These are phyloP conservation scores for Tylopilus felleus DNA, from an alignment of 768 basidiomycete species.

Conservation along the genomic window DNA sequence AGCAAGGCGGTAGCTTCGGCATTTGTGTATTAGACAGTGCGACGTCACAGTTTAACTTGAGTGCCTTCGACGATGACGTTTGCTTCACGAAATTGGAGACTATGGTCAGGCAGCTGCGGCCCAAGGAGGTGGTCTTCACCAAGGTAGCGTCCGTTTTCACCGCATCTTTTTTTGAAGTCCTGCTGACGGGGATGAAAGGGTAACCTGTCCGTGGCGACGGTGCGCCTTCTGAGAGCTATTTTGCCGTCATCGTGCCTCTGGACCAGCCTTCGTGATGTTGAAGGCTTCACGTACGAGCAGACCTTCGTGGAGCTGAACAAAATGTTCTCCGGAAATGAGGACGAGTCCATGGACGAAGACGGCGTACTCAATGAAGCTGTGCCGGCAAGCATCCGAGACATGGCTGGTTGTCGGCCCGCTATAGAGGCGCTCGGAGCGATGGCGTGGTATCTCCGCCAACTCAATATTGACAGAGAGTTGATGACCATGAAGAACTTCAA, in stretches of 20 bases:
- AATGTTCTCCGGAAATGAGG: conserved; percentile 53
- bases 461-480: conserved; percentile 96
- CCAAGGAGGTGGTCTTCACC: conserved; percentile 86
- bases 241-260: conserved; percentile 82
- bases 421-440: conserved; percentile 88
- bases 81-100: conserved; percentile 94
- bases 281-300: conserved; percentile 76
- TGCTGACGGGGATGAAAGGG: conserved; percentile 48
- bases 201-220: conserved; percentile 79
- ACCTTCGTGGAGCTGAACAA: conserved; percentile 65
- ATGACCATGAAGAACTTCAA: conserved; percentile 97
- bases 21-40: conserved; percentile 91
- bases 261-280: conserved; percentile 79
- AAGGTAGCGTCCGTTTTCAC: conserved; percentile 52
- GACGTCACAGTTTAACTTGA: conserved; percentile 92
- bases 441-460: conserved; percentile 90
- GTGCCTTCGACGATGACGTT: conserved; percentile 86
- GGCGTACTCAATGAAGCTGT: conserved; percentile 34
- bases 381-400: conserved; percentile 72
- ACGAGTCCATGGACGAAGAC: conserved; percentile 48
- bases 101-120: conserved; percentile 82
- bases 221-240: conserved; percentile 74
- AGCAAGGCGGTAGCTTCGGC: conserved; percentile 64
- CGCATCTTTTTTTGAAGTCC: neutral
- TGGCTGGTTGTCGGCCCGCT: conserved; percentile 62